Conservation (phyloP, 495 filamentous ascomycete genomes). For the Penicillium paxilli region DNA sequence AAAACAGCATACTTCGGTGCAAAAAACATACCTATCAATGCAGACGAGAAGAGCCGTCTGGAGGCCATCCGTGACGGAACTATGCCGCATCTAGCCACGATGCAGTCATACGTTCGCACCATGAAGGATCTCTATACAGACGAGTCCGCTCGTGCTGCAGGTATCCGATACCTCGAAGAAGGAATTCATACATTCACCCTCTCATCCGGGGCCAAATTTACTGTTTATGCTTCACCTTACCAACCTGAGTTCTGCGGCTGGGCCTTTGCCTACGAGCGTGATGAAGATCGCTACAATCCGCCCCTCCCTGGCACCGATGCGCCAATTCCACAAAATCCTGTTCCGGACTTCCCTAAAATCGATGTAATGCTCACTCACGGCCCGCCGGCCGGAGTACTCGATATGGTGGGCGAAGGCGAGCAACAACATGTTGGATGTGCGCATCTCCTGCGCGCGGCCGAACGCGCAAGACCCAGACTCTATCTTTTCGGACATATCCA, state of each 20-base stretch:
- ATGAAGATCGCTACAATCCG: constrained; percentile 56
- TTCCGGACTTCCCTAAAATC: constrained; percentile 48
- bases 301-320: constrained; percentile 12
- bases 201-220: constrained; percentile 57
- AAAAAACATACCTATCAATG: constrained; percentile 5
- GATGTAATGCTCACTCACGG: constrained; percentile 77
- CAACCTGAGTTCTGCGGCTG: constrained; percentile 59
- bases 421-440: constrained; percentile 46
- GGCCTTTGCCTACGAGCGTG: constrained; percentile 62
- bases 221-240: constrained; percentile 70
- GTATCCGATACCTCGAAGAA: constrained; percentile 68
- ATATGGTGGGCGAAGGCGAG: constrained; percentile 34
- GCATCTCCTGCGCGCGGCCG: constrained; percentile 44
- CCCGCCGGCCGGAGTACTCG: constrained; percentile 61
- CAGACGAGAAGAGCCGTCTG: constrained; percentile 10
- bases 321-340: constrained; percentile 37
- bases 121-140: constrained; percentile 50
- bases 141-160: constrained; percentile 43
- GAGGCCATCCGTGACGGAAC: constrained; percentile 2
- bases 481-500: constrained; percentile 66
- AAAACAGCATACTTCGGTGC: constrained; percentile 20
- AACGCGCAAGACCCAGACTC: constrained; percentile 45
- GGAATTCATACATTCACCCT: constrained; percentile 57
- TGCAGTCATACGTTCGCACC: constrained; percentile 20
- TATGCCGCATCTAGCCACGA: not conserved